phyloP scores from a whole-genome alignment of 169 alveolate species.

The Cryptosporidium parvum region DNA sequence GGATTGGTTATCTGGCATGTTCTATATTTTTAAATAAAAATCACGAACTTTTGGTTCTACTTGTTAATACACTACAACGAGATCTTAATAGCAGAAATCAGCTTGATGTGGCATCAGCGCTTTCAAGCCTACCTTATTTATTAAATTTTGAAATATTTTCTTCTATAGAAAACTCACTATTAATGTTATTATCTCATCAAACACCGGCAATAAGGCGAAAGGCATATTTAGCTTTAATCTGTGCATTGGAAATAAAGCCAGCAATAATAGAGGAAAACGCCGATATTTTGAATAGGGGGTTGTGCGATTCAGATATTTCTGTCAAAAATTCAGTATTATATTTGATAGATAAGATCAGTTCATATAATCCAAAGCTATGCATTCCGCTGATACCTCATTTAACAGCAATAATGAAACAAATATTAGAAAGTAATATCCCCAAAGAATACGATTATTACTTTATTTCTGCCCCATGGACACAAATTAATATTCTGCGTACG shows the following conservation, averaged over 20 bases:
- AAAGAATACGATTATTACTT: conserved; percentile 94
- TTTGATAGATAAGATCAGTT: conserved; percentile 80
- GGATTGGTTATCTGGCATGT: conserved; percentile 94
- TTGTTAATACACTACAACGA: conserved; percentile 92
- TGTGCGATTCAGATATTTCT: conserved; percentile 93
- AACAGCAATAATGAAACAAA: conserved; percentile 91
- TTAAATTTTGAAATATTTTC: conserved; percentile 89
- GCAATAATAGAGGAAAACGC: conserved; percentile 78
- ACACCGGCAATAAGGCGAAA: conserved; percentile 92
- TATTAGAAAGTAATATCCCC: conserved; percentile 92
- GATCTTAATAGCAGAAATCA: conserved; percentile 89
- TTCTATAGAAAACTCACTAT: conserved; percentile 87
- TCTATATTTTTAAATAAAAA: conserved; percentile 88
- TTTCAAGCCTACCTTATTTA: conserved; percentile 87
- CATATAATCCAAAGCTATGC: conserved; percentile 66
- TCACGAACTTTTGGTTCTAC: conserved; percentile 89
- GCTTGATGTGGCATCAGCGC: conserved; percentile 90
- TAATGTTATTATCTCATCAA: conserved; percentile 86
- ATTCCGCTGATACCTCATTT: conserved; percentile 84
- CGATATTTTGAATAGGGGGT: conserved; percentile 87
- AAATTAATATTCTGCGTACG: conserved; percentile 86
- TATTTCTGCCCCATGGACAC: conserved; percentile 97
- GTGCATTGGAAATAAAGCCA: conserved; percentile 82
- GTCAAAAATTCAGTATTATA: conserved; percentile 93
- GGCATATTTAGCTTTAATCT: conserved; percentile 89